Conservation (phyloP, 2,329 filamentous ascomycete species). For the Fusarium nanum region DNA sequence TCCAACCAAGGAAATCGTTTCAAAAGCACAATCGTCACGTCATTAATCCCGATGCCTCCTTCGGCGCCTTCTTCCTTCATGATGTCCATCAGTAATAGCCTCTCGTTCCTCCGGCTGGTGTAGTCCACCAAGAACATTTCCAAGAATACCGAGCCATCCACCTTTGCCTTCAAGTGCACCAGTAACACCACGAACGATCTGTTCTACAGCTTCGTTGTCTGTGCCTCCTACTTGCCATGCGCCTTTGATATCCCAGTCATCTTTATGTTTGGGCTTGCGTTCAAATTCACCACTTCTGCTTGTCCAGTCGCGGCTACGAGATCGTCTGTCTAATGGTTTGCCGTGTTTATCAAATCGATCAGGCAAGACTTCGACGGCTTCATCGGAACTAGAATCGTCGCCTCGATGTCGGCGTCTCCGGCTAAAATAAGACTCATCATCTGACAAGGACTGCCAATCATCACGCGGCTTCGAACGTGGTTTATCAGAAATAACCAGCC, state of each 20-base stretch:
- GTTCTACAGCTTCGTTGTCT: constrained; percentile 56
- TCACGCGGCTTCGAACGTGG: constrained; percentile 41
- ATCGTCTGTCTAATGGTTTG: constrained; percentile 51
- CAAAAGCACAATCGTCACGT: constrained; percentile 38
- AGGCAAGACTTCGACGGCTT: constrained; percentile 58
- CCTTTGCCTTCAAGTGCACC: constrained; percentile 48
- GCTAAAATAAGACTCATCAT: constrained; percentile 32
- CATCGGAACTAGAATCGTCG: constrained; percentile 45
- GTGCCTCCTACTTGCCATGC: constrained; percentile 60
- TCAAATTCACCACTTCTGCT: constrained; percentile 58
- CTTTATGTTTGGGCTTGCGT: constrained; percentile 49
- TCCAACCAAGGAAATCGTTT: constrained; percentile 35
- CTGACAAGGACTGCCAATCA: not conserved
- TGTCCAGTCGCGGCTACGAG: constrained; percentile 46
- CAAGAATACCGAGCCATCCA: constrained; percentile 49
- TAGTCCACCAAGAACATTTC: constrained; percentile 47
- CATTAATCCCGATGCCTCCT: constrained; percentile 38
- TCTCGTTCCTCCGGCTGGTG: constrained; percentile 16
- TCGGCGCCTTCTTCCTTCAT: constrained; percentile 31
- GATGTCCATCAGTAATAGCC: constrained; percentile 33
- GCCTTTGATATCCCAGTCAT: constrained; percentile 54
- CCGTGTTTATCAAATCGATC: constrained; percentile 61
- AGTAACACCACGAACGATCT: constrained; percentile 44
- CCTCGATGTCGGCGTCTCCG: constrained; percentile 38
- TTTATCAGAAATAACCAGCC: constrained; percentile 32